Conservation (phyloP, 2,329 filamentous ascomycete species). For the Ambrosiella xylebori region DNA sequence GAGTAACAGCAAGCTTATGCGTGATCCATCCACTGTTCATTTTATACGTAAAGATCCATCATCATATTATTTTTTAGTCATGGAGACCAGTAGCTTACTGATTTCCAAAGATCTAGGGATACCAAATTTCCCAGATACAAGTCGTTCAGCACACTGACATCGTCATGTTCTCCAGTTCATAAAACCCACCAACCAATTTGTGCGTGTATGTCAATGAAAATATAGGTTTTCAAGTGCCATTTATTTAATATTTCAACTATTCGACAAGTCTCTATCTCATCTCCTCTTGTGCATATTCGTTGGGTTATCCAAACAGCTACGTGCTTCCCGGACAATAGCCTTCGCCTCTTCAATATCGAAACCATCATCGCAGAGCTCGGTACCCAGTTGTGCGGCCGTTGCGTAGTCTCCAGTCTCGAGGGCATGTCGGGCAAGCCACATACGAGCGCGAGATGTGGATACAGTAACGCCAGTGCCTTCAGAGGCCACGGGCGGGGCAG, state of each 20-base stretch:
- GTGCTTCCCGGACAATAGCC: conserved; percentile 71
- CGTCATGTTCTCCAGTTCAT: no score
- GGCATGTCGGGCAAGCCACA: conserved; percentile 81
- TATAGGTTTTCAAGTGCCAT: background rate
- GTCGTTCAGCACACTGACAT: no score
- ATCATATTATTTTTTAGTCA: no score
- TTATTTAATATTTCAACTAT: background rate
- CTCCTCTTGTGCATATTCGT: no score
- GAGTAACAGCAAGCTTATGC: no score
- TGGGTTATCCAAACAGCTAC: conserved; percentile 34
- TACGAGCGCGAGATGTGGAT: conserved; percentile 76
- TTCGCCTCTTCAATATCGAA: conserved; percentile 96
- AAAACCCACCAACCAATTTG: no score
- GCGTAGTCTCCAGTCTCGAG: conserved; percentile 59
- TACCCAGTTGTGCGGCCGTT: conserved; percentile 63
- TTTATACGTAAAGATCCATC: no score
- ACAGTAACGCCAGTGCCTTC: conserved; percentile 70
- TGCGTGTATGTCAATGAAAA: no score
- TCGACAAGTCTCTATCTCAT: background rate
- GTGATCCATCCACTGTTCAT: no score
- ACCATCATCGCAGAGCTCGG: conserved; percentile 86
- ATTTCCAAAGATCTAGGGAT: no score
- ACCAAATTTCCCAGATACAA: no score
- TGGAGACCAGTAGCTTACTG: no score
- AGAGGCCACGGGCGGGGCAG: background rate